phyloP scores from a whole-genome alignment of 306 rosid genomes.

The Senna siamea region DNA sequence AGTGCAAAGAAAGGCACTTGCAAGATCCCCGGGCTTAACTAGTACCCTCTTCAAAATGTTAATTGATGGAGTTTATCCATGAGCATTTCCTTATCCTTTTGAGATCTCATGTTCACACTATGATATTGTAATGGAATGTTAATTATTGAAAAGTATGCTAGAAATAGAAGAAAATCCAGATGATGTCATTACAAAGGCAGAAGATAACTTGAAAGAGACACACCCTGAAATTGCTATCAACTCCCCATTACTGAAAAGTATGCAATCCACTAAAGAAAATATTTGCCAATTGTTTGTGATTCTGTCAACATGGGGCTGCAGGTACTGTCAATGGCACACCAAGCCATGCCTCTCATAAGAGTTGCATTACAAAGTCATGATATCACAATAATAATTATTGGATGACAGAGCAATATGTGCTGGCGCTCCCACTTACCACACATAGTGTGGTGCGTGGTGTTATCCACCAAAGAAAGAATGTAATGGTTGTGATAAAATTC shows the following conservation, averaged over 20 bases:
- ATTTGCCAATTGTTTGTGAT: neutral
- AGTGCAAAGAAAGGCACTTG: too few relatives aligned
- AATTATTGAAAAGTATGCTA: too few relatives aligned
- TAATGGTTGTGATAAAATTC: neutral
- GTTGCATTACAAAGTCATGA: neutral
- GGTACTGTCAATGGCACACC: neutral
- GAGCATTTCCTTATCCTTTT: too few relatives aligned
- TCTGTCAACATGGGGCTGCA: neutral
- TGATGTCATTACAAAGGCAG: too few relatives aligned
- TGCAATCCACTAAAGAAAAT: neutral
- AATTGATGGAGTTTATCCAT: too few relatives aligned
- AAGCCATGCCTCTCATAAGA: neutral
- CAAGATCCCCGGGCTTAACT: too few relatives aligned
- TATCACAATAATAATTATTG: neutral
- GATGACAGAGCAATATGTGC: neutral
- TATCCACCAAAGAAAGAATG: neutral
- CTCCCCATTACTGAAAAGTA: too few relatives aligned
- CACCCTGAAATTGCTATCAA: neutral
- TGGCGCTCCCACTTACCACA: neutral
- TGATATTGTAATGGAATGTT: too few relatives aligned
- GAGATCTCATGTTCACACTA: too few relatives aligned
- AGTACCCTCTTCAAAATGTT: too few relatives aligned
- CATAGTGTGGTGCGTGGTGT: neutral
- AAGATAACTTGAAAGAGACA: neutral
- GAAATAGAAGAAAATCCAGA: too few relatives aligned